Evolutionary conservation across 2,329 filamentous ascomycete species (phyloP).

Genomic region (Nothophoma quercina): DNA sequence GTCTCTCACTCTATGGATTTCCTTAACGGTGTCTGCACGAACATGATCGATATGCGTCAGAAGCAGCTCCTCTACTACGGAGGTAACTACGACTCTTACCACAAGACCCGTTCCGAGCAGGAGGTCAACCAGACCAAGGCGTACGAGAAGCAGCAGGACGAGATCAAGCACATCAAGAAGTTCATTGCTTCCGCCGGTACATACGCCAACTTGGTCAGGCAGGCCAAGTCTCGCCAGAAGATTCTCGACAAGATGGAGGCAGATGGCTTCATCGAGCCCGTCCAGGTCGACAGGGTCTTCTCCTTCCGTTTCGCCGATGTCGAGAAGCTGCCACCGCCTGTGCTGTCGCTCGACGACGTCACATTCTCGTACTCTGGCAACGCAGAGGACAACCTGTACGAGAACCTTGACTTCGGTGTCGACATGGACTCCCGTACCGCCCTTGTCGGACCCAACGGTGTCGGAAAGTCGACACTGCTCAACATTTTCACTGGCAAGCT

Average conservation of each 20-base stretch:
- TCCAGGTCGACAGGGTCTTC: slow-evolving; percentile 85
- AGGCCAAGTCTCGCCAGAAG: slow-evolving; percentile 99
- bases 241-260: slow-evolving; percentile 99
- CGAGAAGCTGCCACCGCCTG: slow-evolving; percentile 97
- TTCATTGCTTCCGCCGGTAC: slow-evolving; percentile 99
- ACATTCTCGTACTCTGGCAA: slow-evolving; percentile 98
- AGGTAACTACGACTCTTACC: slow-evolving; percentile 98
- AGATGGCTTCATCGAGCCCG: slow-evolving; percentile 95
- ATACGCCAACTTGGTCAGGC: slow-evolving; percentile 97
- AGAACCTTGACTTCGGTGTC: slow-evolving; percentile 95
- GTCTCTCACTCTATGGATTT: slow-evolving; percentile 99
- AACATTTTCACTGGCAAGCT: slow-evolving; percentile 97
- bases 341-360: slow-evolving; percentile 94
- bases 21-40: slow-evolving; percentile 97
- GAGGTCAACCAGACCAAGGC: slow-evolving; percentile 99
- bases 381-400: slow-evolving; percentile 88
- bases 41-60: slow-evolving; percentile 97
- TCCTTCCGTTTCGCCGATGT: slow-evolving; percentile 98
- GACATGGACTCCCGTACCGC: slow-evolving; percentile 99
- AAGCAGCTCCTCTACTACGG: slow-evolving; percentile 95
- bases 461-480: slow-evolving; percentile 96
- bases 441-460: slow-evolving; percentile 97
- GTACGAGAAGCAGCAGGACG: slow-evolving; percentile 98
- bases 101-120: slow-evolving; percentile 92
- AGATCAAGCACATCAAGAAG: slow-evolving; percentile 99